phyloP scores from a whole-genome alignment of 2,329 filamentous ascomycete species.

The Phoma sp. region DNA sequence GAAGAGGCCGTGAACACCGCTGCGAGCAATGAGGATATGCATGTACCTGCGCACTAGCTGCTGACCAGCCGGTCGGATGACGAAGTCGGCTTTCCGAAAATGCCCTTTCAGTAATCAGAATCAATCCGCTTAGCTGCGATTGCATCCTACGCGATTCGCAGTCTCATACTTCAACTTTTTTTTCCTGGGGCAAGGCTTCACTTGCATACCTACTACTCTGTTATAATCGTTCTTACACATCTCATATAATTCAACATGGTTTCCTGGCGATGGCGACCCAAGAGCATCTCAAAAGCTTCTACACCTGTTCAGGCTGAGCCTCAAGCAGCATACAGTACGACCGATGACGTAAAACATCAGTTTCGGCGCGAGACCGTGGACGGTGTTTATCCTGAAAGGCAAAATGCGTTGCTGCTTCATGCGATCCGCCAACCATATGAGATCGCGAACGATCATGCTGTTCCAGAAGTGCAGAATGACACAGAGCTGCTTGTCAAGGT shows the following conservation, averaged over 20 bases:
- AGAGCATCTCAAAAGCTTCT: slow-evolving; percentile 15
- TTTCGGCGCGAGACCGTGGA: slow-evolving; percentile 17
- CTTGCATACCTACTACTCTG: not conserved
- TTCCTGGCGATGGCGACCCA: slow-evolving; percentile 23
- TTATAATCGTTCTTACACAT: not conserved
- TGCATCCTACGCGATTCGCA: not conserved
- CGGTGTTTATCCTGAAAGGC: slow-evolving; percentile 32
- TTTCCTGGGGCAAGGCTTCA: not conserved
- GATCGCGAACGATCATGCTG: slow-evolving; percentile 51
- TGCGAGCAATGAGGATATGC: not conserved
- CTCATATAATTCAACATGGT: slow-evolving; percentile 6
- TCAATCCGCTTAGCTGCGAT: not conserved
- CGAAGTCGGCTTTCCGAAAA: slow-evolving; percentile 7
- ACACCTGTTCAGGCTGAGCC: not conserved
- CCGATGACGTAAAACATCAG: slow-evolving; percentile 3
- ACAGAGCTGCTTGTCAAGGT: slow-evolving; percentile 68
- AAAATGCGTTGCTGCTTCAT: slow-evolving; percentile 59
- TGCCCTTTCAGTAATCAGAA: slow-evolving; percentile 3
- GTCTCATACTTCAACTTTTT: not conserved
- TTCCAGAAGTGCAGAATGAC: slow-evolving; percentile 54
- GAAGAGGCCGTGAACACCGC: slow-evolving; percentile 17
- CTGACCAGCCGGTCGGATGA: slow-evolving; percentile 6
- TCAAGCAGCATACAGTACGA: not conserved
- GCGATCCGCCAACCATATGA: slow-evolving; percentile 58
- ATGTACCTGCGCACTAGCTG: slow-evolving; percentile 7